Evolutionary conservation across 352 stramenopile species (phyloP).

Genomic region (Phytophthora capsici): DNA sequence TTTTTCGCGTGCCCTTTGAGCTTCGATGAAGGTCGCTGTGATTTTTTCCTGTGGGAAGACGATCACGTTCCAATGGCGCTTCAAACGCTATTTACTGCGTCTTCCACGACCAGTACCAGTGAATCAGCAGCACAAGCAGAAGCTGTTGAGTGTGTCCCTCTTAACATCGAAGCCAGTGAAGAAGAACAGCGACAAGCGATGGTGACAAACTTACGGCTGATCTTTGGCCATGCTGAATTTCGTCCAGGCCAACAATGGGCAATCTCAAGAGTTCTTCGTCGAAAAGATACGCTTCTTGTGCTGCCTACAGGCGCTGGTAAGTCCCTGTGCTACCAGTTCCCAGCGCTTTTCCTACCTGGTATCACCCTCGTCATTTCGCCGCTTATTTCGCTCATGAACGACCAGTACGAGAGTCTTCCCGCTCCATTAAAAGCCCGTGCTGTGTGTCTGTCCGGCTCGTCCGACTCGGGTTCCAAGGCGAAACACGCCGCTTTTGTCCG

Average conservation of each 20-base stretch:
- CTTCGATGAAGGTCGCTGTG: constrained; percentile 80
- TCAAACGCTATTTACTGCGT: constrained; percentile 52
- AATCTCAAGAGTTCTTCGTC: constrained; percentile 74
- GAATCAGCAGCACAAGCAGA: constrained; percentile 32
- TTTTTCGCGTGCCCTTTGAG: constrained; percentile 81
- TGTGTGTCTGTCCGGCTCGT: constrained; percentile 60
- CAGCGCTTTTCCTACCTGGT: constrained; percentile 78
- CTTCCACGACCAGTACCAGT: constrained; percentile 4
- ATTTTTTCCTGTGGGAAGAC: constrained; percentile 88
- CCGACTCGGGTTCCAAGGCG: constrained; percentile 46
- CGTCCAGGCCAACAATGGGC: constrained; percentile 85
- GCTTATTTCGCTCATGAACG: constrained; percentile 94
- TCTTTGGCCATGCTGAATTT: constrained; percentile 88
- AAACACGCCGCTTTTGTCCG: constrained; percentile 73
- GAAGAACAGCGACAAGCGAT: constrained; percentile 55
- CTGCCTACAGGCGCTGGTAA: constrained; percentile 98
- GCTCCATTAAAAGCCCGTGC: constrained; percentile 60
- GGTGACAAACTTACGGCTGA: constrained; percentile 75
- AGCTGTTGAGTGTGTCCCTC: constrained; percentile 52
- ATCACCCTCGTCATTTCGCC: constrained; percentile 94
- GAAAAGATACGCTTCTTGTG: constrained; percentile 89
- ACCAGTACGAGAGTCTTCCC: constrained; percentile 90
- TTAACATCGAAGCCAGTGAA: constrained; percentile 57
- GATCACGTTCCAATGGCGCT: constrained; percentile 74
- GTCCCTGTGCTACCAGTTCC: constrained; percentile 98